phyloP scores from a whole-genome alignment of 495 filamentous ascomycete genomes.

The Penicillium macrosclerotiorum region DNA sequence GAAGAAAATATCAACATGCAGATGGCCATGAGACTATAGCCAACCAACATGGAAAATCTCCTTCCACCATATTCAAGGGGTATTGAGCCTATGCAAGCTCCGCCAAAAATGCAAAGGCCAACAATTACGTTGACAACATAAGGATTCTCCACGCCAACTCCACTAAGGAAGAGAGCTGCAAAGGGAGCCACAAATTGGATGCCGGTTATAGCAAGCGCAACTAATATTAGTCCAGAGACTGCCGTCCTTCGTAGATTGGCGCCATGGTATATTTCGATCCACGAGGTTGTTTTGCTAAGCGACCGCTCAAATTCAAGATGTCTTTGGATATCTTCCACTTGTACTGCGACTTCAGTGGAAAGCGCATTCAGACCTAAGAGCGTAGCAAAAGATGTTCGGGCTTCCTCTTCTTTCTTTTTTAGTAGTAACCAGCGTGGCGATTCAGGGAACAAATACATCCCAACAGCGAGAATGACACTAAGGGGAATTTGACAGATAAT shows the following conservation, averaged over 20 bases:
- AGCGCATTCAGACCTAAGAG: neutral
- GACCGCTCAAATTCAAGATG: constrained; percentile 6
- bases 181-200: constrained; percentile 4
- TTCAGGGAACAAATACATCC: constrained; percentile 7
- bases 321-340: constrained; percentile 2
- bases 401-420: constrained; percentile 3
- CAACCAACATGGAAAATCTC: constrained; percentile 3
- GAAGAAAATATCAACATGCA: constrained; percentile 6
- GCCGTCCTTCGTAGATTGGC: neutral
- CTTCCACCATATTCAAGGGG: constrained; percentile 4
- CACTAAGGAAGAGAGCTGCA: constrained; percentile 6
- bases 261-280: constrained; percentile 5
- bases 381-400: neutral
- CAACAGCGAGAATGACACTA: neutral
- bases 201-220: constrained; percentile 4
- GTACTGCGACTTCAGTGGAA: neutral
- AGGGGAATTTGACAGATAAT: constrained; percentile 10
- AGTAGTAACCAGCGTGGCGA: constrained; percentile 8
- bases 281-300: neutral
- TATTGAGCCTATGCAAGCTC: neutral
- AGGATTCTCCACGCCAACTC: constrained; percentile 5
- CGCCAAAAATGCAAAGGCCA: constrained; percentile 6
- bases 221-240: neutral
- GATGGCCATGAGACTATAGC: constrained; percentile 4
- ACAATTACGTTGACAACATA: constrained; percentile 6